Percentiles rank a stretch among this genome's conserved stretches.
phyloP scores from a whole-genome alignment of 75 land plant genomes.

The Cryptomeria japonica region DNA sequence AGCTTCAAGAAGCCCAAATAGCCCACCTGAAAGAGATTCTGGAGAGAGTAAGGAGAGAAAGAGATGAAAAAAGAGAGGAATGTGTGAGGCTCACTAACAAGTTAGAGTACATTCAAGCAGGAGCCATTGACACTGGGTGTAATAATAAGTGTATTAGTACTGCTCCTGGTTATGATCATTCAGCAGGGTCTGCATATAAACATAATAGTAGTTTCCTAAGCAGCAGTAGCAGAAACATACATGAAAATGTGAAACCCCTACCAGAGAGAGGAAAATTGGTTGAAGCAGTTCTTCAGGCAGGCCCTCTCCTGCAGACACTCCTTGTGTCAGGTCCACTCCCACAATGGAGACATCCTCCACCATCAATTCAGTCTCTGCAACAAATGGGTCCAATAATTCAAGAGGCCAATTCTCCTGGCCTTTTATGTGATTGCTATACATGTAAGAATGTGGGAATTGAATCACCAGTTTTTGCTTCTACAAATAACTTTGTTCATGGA shows the following conservation, averaged over 20 bases:
- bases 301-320: slow-evolving; percentile 46
- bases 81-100: slow-evolving; percentile 3
- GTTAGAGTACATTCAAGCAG: slow-evolving; percentile 10
- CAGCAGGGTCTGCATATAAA: not conserved
- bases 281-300: slow-evolving; percentile 46
- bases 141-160: not conserved
- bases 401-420: not conserved
- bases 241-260: slow-evolving; percentile 12
- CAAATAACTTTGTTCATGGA: not conserved
- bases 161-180: not conserved
- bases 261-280: slow-evolving; percentile 46
- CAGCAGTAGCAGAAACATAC: slow-evolving; percentile 11
- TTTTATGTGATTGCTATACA: not conserved
- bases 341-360: slow-evolving; percentile 41
- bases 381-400: slow-evolving; percentile 22
- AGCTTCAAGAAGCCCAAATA: slow-evolving; percentile 28
- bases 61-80: slow-evolving; percentile 32
- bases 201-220: slow-evolving; percentile 5
- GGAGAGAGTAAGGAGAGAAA: slow-evolving; percentile 14
- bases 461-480: not conserved
- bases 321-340: slow-evolving; percentile 40
- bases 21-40: slow-evolving; percentile 37
- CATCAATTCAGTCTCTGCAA: slow-evolving; percentile 38
- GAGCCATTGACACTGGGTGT: not conserved
- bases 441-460: not conserved